phyloP scores from a whole-genome alignment of 2,329 filamentous ascomycete genomes.

The Aphanocladium album region DNA sequence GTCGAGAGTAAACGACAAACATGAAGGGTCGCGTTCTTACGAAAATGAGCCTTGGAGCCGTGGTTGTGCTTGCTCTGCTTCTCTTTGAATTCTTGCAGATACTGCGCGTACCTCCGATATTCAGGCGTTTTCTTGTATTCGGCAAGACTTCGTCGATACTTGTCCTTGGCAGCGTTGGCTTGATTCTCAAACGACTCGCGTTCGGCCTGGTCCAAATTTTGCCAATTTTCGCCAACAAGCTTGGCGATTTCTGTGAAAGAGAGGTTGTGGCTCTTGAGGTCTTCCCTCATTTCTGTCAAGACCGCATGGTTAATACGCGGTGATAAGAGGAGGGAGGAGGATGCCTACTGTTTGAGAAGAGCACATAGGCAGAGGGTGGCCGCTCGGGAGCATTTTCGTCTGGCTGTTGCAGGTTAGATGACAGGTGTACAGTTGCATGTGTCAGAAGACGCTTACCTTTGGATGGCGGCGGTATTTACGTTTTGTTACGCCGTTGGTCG shows the following conservation, averaged over 20 bases:
- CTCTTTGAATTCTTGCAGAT: slow-evolving; percentile 72
- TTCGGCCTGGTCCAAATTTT: slow-evolving; percentile 59
- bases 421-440: not conserved
- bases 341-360: slow-evolving; percentile 74
- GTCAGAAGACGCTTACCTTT: slow-evolving; percentile 48
- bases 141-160: slow-evolving; percentile 65
- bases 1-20: not conserved
- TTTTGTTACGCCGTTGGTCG: slow-evolving; percentile 47
- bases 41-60: slow-evolving; percentile 34
- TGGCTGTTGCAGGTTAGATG: slow-evolving; percentile 39
- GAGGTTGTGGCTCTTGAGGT: slow-evolving; percentile 68
- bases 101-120: slow-evolving; percentile 64
- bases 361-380: slow-evolving; percentile 76
- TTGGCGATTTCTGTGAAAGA: slow-evolving; percentile 83
- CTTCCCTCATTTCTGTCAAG: slow-evolving; percentile 64
- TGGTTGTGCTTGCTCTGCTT: slow-evolving; percentile 57
- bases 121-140: slow-evolving; percentile 74
- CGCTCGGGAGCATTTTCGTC: slow-evolving; percentile 77
- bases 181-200: slow-evolving; percentile 70
- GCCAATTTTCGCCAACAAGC: slow-evolving; percentile 76
- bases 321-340: slow-evolving; percentile 17
- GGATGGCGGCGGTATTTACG: slow-evolving; percentile 74
- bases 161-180: slow-evolving; percentile 69
- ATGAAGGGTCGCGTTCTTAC: not conserved
- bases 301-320: not conserved